Percentiles rank a stretch among this genome's conserved stretches.
These are phyloP conservation scores for Jaenimonas drosophilae DNA, from an alignment of 208 protist genomes.

Conservation along the genomic window DNA sequence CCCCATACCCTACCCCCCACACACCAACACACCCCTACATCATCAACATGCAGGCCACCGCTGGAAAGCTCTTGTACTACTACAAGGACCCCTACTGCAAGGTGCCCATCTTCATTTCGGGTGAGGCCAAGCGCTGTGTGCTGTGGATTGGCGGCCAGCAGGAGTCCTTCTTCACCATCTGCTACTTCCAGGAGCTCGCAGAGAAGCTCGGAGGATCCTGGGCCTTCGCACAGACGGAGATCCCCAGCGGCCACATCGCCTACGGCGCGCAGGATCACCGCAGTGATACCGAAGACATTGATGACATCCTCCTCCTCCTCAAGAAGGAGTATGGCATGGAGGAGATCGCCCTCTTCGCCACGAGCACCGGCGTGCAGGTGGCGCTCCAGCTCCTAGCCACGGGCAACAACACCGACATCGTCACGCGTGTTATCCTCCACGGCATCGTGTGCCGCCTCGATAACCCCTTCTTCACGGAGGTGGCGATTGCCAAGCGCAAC, in stretches of 20 bases:
- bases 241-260: slow-evolving; percentile 48
- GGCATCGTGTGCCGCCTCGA: slow-evolving; percentile 34
- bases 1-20: background rate
- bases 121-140: slow-evolving; percentile 33
- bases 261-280: slow-evolving; percentile 42
- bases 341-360: slow-evolving; percentile 56
- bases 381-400: slow-evolving; percentile 40
- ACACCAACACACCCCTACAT: background rate
- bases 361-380: slow-evolving; percentile 66
- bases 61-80: slow-evolving; percentile 33
- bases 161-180: slow-evolving; percentile 51
- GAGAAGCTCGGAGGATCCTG: slow-evolving; percentile 24
- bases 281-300: slow-evolving; percentile 60
- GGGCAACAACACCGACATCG: slow-evolving; percentile 9
- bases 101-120: slow-evolving; percentile 50
- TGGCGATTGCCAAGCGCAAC: slow-evolving; percentile 14
- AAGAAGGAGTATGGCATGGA: slow-evolving; percentile 31
- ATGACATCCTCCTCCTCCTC: slow-evolving; percentile 42
- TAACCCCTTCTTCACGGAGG: slow-evolving; percentile 21
- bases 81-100: slow-evolving; percentile 48
- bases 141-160: slow-evolving; percentile 61
- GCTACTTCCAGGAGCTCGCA: slow-evolving; percentile 39
- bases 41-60: slow-evolving; percentile 13
- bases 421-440: slow-evolving; percentile 62
- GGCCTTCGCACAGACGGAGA: slow-evolving; percentile 46